phyloP scores from a whole-genome alignment of 371 early-diverging fungal genomes.

The Actinomortierella ambigua region DNA sequence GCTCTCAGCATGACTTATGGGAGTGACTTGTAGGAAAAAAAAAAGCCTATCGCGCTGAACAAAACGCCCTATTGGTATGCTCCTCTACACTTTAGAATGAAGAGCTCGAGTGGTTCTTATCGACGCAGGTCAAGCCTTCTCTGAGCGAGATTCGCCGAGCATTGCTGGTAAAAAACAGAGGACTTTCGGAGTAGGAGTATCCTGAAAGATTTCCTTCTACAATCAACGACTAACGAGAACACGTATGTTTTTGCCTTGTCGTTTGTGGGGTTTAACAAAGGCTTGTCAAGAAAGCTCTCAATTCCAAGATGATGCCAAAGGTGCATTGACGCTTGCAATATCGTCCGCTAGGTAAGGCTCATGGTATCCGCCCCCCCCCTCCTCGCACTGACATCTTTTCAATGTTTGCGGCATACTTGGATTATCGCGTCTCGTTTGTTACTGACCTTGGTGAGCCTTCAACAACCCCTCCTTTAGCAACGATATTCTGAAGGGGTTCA shows the following conservation, averaged over 20 bases:
- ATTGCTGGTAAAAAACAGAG: conserved; percentile 12
- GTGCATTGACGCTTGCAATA: conserved; percentile 36
- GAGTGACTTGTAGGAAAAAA: too few relatives aligned
- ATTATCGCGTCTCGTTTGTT: too few relatives aligned
- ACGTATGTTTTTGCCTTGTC: too few relatives aligned
- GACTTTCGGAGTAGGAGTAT: background rate
- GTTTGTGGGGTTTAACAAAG: too few relatives aligned
- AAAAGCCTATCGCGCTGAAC: background rate
- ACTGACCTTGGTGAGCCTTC: too few relatives aligned
- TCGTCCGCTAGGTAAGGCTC: conserved; percentile 38
- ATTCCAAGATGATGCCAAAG: conserved; percentile 39
- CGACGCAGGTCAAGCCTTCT: conserved; percentile 30
- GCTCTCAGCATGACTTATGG: too few relatives aligned
- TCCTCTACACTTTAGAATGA: conserved; percentile 12
- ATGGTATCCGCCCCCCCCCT: too few relatives aligned
- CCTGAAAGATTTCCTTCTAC: background rate
- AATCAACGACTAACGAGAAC: too few relatives aligned
- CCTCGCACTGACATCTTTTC: too few relatives aligned
- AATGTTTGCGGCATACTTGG: too few relatives aligned
- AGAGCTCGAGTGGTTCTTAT: conserved; percentile 44
- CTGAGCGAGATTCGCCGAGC: conserved; percentile 30
- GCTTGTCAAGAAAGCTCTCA: conserved; percentile 40
- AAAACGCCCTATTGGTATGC: too few relatives aligned
- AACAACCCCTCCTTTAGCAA: conserved; percentile 10
- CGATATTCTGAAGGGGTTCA: conserved; percentile 40